Base-by-base conservation (phyloP, 106 monocot species). In the Phalaenopsis equestris region DNA sequence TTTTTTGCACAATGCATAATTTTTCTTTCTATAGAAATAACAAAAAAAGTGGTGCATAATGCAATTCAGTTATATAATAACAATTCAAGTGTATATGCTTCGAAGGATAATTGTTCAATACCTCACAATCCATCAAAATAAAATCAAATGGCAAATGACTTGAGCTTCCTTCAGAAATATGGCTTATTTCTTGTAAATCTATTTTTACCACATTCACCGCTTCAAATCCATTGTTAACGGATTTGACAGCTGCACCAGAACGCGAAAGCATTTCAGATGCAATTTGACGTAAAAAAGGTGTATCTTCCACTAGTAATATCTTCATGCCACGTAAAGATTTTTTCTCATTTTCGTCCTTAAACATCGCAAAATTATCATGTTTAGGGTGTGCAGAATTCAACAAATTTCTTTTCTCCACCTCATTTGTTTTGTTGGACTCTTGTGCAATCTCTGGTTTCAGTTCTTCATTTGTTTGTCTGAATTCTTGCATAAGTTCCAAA, bases 121-220 rank as follows among this genome's bases (percentile, higher is more conserved):
- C 96, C 96, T 94, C 81, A 67, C 96, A 96, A 61, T 87, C 87
- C 91, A 91, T 91, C 15, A 88, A 81, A 80, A 91, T 84, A 23
- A 87, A 30, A 78, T 91, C 83, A 42, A 83, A 91, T 38, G 85
- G 81, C 55, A 88, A 88, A 57, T 41, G 4, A 9, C 39, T 56
- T 41, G 48, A 58, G 19, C 46, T 78, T 81, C 77, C 64, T 55
- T 42, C 77, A 61, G 55, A 57, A 48, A 37, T 21, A 56, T 24
- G n/a, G 80, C 16, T 39, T 64, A 47, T 48, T 64, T 78, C 77
- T 41, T 61, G 18, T 1, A 96, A 75, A 72, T 80, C 86, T 19
- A 76, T 75, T 52, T 82, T 85, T 17, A 94, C 68, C 10, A 85
- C 48, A 19, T 91, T 56, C 36, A 95, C 2, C 36, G 95, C 95